Evolutionary conservation across 805 yeast genomes (phyloP), one percentile per base, ranked within the genome.

Genomic region (Candida andamanensis): DNA sequence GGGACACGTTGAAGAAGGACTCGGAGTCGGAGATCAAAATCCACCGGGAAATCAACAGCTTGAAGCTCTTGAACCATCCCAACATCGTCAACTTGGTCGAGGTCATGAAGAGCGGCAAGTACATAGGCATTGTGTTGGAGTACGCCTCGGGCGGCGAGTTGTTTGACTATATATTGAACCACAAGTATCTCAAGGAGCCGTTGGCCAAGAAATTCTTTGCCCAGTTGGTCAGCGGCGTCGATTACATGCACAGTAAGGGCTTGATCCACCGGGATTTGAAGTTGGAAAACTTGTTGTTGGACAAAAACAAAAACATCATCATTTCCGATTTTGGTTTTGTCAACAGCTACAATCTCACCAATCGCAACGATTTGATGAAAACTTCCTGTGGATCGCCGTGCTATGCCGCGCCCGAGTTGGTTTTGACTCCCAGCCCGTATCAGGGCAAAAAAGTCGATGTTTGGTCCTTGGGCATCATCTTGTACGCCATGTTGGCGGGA

Each of bases 301-400:
- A 87, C 59, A 83, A 85, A 51, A 86, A 85, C 60, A 84, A 81
- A 50, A 86, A 86, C 56, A 76, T 87, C 39, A 72, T 87, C 30
- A 85, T 87, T 33, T 80, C 95, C 12, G 97, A 87, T 60, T 87
- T 87, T 56, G 97, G 97, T 0, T 92, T 92, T 59, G 98, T 94
- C 22, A 92, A 92, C 58, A 80, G 90, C 17, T 92, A 80, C 60
- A 62, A 60, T 29, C 15, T 30, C 12, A 58, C 60, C 21, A 71
- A 69, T 14, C 72, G 59, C 34, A 54, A 71, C 43, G 95, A 86
- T 54, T 63, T 85, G 27, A 92, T 90, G 97, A 80, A 79, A 52
- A 90, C 97, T 1, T 77, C 89, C 22, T 90, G 98, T 57, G 98
- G 98, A 2, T 85, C 95, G 3, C 98, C 98, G 1, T 90, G 98